Percentiles rank a stretch among this genome's conserved stretches.
phyloP scores from a whole-genome alignment of 768 basidiomycete genomes.

The Panellus pusillus region DNA sequence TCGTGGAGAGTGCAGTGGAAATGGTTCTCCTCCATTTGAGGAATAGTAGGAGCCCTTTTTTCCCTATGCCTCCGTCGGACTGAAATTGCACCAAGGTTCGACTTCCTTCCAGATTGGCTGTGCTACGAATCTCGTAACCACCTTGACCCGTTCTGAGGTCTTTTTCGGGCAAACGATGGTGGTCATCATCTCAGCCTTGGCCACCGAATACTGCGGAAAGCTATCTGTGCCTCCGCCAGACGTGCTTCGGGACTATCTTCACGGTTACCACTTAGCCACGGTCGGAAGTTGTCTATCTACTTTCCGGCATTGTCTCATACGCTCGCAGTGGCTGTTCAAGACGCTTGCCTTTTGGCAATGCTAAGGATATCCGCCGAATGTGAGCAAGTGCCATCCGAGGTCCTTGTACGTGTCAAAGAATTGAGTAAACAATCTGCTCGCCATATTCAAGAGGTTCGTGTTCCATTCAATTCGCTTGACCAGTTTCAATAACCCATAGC shows the following conservation, averaged over 20 bases:
- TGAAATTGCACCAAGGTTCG: slow-evolving; percentile 33
- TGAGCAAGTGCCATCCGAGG: slow-evolving; percentile 49
- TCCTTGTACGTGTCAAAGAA: slow-evolving; percentile 41
- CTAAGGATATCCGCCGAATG: slow-evolving; percentile 63
- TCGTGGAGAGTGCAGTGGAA: slow-evolving; percentile 62
- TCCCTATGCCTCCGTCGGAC: background rate
- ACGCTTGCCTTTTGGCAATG: slow-evolving; percentile 72
- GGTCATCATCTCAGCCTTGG: slow-evolving; percentile 66
- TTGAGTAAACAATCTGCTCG: slow-evolving; percentile 46
- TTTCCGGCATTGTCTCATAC: background rate
- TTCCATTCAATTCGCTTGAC: background rate
- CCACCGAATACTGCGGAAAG: slow-evolving; percentile 58
- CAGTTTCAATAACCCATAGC: slow-evolving; percentile 8
- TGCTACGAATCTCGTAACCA: slow-evolving; percentile 45
- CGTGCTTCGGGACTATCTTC: slow-evolving; percentile 45
- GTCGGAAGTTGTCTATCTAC: slow-evolving; percentile 36
- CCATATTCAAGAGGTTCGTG: slow-evolving; percentile 58
- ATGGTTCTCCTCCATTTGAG: slow-evolving; percentile 50
- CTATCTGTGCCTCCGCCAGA: slow-evolving; percentile 50
- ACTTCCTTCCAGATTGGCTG: slow-evolving; percentile 42
- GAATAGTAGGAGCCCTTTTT: slow-evolving; percentile 39
- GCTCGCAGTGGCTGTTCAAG: slow-evolving; percentile 64
- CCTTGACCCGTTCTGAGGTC: slow-evolving; percentile 38
- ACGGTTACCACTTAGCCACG: slow-evolving; percentile 39
- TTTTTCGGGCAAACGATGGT: slow-evolving; percentile 56